Base-by-base conservation (phyloP, 2,329 filamentous ascomycete genomes). In the Leptosphaerulina australis region DNA sequence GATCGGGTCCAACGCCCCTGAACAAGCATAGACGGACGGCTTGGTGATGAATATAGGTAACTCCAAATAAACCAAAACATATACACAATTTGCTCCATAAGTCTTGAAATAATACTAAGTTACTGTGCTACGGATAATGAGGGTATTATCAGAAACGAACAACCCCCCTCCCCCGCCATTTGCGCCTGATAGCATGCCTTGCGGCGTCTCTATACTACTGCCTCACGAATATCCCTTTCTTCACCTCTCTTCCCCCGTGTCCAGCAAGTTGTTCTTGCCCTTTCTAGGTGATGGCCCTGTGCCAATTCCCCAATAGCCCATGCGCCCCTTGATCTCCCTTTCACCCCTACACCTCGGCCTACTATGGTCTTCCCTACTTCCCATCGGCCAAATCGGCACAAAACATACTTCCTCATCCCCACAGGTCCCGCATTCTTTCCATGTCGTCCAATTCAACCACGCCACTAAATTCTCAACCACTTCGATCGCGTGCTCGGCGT, bases 311-410 rank as follows among this genome's bases (percentile, higher is more conserved):
- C 64, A 70, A 50, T 68, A 67, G 43, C 66, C 64, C 5, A 14
- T 26, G 37, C 21, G 29, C 21, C 40, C 37, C 8, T 31, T 41
- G 1, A 55, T 46, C n/a, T 51, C 47, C 14, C 44, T 37, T 45
- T 61, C 49, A 2, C 37, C 31, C 7, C 48, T 47, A 50, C 81
- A 83, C 25, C 65, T 62, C 5, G 82, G 81, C 31, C 71, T 63
- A 24, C 74, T 76, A 58, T 84, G 81, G 60, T 87, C 84, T 20
- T 82, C 75, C 0, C 71, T 61, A 0, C 70, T 74, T 0, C 84
- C 84, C 64, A 79, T 74, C 0, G 84, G 85, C 84, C 84, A 88
- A 62, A 87, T 85, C 1, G 83, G 83, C n/a, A 86, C 74, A 35
- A 83, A 78, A 53, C 84, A 84, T 2, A 85, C 67, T 66, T 87